Percentiles rank a stretch among this genome's conserved stretches.
Conservation (phyloP, 176 grass and related monocot species). For the Aegilops bicornis region DNA sequence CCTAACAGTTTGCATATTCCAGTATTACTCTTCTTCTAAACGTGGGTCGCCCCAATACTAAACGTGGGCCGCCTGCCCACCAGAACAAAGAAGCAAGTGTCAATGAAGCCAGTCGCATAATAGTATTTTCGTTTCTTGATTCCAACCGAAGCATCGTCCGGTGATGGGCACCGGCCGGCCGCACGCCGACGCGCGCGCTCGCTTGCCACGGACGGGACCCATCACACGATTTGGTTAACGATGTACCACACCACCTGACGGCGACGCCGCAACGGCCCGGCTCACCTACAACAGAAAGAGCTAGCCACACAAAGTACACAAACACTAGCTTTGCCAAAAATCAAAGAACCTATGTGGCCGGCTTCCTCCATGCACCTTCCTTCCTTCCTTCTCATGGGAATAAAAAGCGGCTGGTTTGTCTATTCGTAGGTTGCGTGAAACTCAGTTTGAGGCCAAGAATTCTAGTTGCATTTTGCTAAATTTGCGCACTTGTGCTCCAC, state of each 20-base stretch:
- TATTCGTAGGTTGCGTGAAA: background rate
- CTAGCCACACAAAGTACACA: constrained; percentile 3
- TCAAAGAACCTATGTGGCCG: background rate
- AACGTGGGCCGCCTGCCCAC: background rate
- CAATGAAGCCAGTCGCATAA: background rate
- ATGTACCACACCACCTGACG: constrained; percentile 10
- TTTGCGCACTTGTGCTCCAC: background rate
- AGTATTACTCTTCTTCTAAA: constrained; percentile 40
- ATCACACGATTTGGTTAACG: too few relatives aligned
- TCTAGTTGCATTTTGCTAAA: background rate
- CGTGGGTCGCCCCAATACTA: background rate
- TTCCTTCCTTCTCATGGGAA: background rate
- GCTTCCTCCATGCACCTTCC: too few relatives aligned
- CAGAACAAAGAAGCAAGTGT: background rate
- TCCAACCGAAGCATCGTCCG: constrained; percentile 7
- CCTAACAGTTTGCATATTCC: constrained; percentile 24
- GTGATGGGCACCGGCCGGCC: background rate
- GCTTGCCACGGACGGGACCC: background rate
- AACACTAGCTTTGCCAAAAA: background rate
- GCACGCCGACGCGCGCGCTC: background rate
- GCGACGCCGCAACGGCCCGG: constrained; percentile 3
- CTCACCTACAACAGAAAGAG: constrained; percentile 18
- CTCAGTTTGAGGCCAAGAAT: background rate
- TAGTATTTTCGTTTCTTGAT: background rate
- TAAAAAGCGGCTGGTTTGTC: background rate